Percentiles rank a stretch among this genome's conserved stretches.
phyloP scores from a whole-genome alignment of 2,329 filamentous ascomycete species.

The Ascochyta rabiei region DNA sequence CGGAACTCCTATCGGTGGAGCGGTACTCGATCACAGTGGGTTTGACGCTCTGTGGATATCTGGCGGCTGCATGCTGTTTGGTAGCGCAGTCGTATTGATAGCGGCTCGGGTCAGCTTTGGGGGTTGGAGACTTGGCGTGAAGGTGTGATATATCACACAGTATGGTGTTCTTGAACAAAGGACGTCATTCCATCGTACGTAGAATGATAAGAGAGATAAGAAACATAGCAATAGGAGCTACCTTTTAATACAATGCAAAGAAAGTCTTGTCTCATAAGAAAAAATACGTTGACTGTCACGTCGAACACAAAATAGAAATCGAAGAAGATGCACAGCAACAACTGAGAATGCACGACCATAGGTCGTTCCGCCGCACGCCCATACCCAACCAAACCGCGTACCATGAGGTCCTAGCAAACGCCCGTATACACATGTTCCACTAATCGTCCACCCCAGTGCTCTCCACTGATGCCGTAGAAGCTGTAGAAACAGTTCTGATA shows the following conservation, averaged over 20 bases:
- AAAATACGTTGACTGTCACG: background rate
- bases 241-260: too few relatives aligned
- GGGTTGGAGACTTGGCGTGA: conserved; percentile 34
- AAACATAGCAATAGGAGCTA: background rate
- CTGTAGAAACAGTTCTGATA: conserved; percentile 5
- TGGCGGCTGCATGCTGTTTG: conserved; percentile 46
- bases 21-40: conserved; percentile 56
- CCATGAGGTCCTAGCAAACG: background rate
- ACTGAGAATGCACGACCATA: conserved; percentile 3
- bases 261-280: background rate
- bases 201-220: background rate
- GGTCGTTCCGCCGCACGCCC: conserved; percentile 1
- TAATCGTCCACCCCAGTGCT: conserved; percentile 4
- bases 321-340: background rate
- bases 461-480: conserved; percentile 3
- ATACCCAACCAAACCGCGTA: background rate
- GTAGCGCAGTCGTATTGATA: conserved; percentile 25
- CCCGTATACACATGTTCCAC: conserved; percentile 2
- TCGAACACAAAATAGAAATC: background rate
- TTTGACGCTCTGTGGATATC: conserved; percentile 53
- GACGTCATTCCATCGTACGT: background rate
- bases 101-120: conserved; percentile 31
- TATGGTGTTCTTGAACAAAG: background rate
- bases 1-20: conserved; percentile 63
- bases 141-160: conserved; percentile 19